phyloP scores from a whole-genome alignment of 2,329 filamentous ascomycete species.

The Didymella pomorum region DNA sequence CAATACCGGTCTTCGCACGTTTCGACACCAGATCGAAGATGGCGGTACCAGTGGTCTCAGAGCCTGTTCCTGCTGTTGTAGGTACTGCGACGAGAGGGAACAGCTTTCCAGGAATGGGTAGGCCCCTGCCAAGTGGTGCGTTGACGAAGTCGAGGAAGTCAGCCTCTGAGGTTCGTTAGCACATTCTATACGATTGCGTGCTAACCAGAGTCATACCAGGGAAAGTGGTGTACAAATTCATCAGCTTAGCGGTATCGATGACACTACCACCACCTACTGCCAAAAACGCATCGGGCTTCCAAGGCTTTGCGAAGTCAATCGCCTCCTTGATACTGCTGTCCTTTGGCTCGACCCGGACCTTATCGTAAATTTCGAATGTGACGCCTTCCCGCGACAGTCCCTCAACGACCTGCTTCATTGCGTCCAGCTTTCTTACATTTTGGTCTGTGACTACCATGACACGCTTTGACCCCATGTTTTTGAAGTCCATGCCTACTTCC shows the following conservation, averaged over 20 bases:
- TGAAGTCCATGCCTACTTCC: conserved; percentile 97
- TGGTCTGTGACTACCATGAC: conserved; percentile 92
- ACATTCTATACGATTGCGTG: neutral
- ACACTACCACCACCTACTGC: conserved; percentile 93
- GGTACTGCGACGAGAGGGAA: conserved; percentile 83
- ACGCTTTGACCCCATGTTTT: conserved; percentile 84
- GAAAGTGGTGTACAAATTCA: conserved; percentile 94
- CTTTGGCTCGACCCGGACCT: conserved; percentile 88
- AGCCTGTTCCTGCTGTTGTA: conserved; percentile 86
- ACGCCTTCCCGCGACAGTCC: conserved; percentile 81
- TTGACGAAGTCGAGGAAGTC: conserved; percentile 98
- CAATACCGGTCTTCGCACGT: conserved; percentile 93
- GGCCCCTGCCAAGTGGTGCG: conserved; percentile 85
- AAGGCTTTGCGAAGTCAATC: conserved; percentile 83
- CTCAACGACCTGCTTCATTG: conserved; percentile 88
- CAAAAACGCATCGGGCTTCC: conserved; percentile 85
- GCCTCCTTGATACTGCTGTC: conserved; percentile 91
- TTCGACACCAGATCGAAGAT: conserved; percentile 95
- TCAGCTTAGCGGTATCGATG: conserved; percentile 97
- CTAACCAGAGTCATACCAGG: conserved; percentile 56
- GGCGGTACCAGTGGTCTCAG: conserved; percentile 95
- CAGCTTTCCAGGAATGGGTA: conserved; percentile 74
- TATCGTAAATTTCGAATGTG: conserved; percentile 80
- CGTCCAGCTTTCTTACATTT: conserved; percentile 81
- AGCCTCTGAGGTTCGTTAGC: conserved; percentile 63